A percentile compares a stretch with the other conserved stretches of the same genome.
These are phyloP conservation scores for Ophiocordyceps robertsii DNA, from an alignment of 2,329 filamentous ascomycete species.

Conservation along the genomic window DNA sequence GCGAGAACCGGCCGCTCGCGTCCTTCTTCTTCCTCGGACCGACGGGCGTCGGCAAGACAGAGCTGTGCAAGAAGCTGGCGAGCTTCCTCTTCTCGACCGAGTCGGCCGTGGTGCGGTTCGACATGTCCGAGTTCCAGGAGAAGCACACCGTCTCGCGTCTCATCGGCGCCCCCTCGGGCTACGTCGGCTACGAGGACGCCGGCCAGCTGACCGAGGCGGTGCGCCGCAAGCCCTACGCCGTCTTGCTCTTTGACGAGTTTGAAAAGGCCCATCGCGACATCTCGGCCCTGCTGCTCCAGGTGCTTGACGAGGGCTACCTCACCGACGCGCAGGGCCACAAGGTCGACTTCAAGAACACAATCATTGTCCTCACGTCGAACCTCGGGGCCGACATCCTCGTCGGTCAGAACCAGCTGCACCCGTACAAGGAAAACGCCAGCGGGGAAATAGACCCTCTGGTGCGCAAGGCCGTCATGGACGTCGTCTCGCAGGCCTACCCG, in stretches of 20 bases:
- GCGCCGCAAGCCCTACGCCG: conserved; percentile 85
- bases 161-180: conserved; percentile 86
- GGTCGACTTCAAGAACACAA: conserved; percentile 91
- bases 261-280: conserved; percentile 97
- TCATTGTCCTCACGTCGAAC: conserved; percentile 94
- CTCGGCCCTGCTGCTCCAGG: conserved; percentile 79
- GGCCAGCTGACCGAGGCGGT: conserved; percentile 94
- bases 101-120: conserved; percentile 80
- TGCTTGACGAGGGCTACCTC: conserved; percentile 90
- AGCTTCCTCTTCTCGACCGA: conserved; percentile 88
- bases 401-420: conserved; percentile 51
- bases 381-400: conserved; percentile 86
- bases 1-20: conserved; percentile 80
- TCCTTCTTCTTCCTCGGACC: conserved; percentile 97
- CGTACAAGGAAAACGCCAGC: conserved; percentile 46
- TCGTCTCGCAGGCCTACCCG: conserved; percentile 61
- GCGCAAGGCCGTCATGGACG: conserved; percentile 74
- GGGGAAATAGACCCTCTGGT: conserved; percentile 62
- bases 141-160: conserved; percentile 90
- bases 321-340: conserved; percentile 94
- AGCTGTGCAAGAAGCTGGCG: conserved; percentile 92
- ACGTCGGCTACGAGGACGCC: conserved; percentile 93
- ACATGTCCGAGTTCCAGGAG: conserved; percentile 97
- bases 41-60: conserved; percentile 93
- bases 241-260: conserved; percentile 92